Evolutionary conservation across 116 monocot species (phyloP).

Genomic region (Trichopus zeylanicus): DNA sequence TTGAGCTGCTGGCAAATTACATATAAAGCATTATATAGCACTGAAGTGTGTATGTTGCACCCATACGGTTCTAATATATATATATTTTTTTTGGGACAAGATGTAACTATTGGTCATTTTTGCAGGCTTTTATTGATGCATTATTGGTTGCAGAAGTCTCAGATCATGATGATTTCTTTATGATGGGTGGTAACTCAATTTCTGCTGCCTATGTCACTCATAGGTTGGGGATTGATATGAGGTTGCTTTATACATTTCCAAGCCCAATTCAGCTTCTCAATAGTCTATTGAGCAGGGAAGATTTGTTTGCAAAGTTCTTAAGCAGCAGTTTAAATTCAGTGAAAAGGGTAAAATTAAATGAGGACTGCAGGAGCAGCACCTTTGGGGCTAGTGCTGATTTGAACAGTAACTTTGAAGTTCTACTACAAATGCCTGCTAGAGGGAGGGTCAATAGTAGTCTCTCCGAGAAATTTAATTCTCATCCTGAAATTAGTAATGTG

Average conservation of each 20-base stretch:
- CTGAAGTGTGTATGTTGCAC: too few species aligned
- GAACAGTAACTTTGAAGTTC: conserved; percentile 3
- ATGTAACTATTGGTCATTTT: not conserved
- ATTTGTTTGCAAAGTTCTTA: not conserved
- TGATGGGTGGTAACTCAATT: conserved; percentile 81
- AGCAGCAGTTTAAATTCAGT: not conserved
- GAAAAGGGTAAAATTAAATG: conserved; percentile 32
- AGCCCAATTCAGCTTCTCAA: conserved; percentile 51
- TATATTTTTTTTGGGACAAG: not conserved
- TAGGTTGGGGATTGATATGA: conserved; percentile 84
- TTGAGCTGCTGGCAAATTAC: too few species aligned
- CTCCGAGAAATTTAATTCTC: not conserved
- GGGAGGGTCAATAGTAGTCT: not conserved
- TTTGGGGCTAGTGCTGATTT: conserved; percentile 2
- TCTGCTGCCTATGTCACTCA: conserved; percentile 83
- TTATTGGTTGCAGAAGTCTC: conserved; percentile 47
- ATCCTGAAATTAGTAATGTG: not conserved
- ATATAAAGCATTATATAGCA: too few species aligned
- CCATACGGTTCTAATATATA: too few species aligned
- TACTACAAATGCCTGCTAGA: conserved; percentile 2
- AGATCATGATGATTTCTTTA: conserved; percentile 74
- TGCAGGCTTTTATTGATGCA: conserved; percentile 62
- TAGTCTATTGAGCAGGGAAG: conserved; percentile 25
- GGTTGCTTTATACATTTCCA: conserved; percentile 58
- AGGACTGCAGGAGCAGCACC: not conserved